Evolutionary conservation across 768 basidiomycete species (phyloP), one percentile per base, ranked within the genome.

Genomic region (Chiua virens): DNA sequence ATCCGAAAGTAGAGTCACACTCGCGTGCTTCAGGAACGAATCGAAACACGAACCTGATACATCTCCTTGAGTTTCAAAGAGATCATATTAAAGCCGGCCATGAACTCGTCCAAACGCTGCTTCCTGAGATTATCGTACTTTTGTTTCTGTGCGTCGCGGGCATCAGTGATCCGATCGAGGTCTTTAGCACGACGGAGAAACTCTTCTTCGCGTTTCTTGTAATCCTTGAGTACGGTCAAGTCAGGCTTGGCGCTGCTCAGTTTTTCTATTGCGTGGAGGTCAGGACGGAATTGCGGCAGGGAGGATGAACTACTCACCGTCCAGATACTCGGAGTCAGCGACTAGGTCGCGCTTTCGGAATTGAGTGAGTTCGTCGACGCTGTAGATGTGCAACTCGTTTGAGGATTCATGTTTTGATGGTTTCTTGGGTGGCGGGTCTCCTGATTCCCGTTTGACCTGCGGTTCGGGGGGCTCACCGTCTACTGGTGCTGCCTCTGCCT

Each of bases 1-100:
- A 58, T 21, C 51, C 21, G 6, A 25, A n/a, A n/a, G n/a, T n/a
- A n/a, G 17, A 25, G 3, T 15, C 5, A 22, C 6, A 21, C 25
- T 27, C 13, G 30, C 6, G n/a, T 11, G 23, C 20, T n/a, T 25
- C 10, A 34, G 13, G n/a, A 3, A 13, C 10, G 6, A 36, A 15
- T n/a, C 4, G 2, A 13, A 36, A 21, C 27, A 43, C 79, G 34
- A 40, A 93, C 95, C 83, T 98, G 96, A 63, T 99, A 99, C 97
- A 99, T 99, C 73, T 98, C 97, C 75, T 99, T 99, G 57, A 99
- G 76, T 72, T 98, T 99, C 65, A 92, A 71, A 2, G 94, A 95
- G 56, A 99, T 98, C 47, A 85, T 67, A 56, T 78, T 92, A 68
- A 98, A 98, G 22, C 96, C 97, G 23, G 85, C 75, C 94, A 98